Percentiles rank a stretch among this genome's conserved stretches.
Conservation (phyloP, 495 filamentous ascomycete genomes). For the Neurospora terricola region DNA sequence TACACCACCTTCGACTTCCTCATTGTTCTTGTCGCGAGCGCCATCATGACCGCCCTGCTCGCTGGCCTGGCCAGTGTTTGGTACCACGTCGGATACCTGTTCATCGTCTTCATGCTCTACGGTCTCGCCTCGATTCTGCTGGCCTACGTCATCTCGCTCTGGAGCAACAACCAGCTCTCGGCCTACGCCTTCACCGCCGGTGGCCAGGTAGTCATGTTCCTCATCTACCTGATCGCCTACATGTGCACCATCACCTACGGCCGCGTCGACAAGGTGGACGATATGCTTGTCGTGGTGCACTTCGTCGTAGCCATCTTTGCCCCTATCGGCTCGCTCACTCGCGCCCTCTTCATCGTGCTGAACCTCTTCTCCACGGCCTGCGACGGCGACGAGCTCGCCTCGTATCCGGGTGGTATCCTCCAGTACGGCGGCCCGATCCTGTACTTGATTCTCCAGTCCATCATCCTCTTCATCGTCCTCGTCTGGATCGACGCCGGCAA, state of each 20-base stretch:
- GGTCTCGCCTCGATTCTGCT: conserved; percentile 60
- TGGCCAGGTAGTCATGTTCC: conserved; percentile 59
- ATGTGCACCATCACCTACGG: conserved; percentile 59
- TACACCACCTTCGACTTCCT: conserved; percentile 72
- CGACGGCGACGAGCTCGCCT: conserved; percentile 46
- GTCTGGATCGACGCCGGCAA: conserved; percentile 64
- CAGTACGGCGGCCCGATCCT: conserved; percentile 72
- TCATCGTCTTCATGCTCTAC: conserved; percentile 65
- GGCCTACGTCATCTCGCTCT: conserved; percentile 64
- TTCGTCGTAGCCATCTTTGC: conserved; percentile 58
- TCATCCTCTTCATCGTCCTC: conserved; percentile 55
- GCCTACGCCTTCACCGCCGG: conserved; percentile 53
- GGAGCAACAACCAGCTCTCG: conserved; percentile 34
- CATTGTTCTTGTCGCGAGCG: conserved; percentile 48
- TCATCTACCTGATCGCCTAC: conserved; percentile 70
- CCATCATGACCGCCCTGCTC: conserved; percentile 52
- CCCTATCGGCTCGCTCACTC: conserved; percentile 56
- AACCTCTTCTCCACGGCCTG: conserved; percentile 73
- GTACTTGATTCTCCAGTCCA: conserved; percentile 60
- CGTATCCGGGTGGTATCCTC: conserved; percentile 58
- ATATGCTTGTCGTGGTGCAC: conserved; percentile 49
- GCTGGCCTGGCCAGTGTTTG: conserved; percentile 50
- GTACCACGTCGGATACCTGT: conserved; percentile 68
- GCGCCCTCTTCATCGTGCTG: conserved; percentile 61
- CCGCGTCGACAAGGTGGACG: conserved; percentile 49